These are phyloP conservation scores for Pseudocercospora macadamiae DNA, from an alignment of 2,329 filamentous ascomycete genomes.

Conservation along the genomic window DNA sequence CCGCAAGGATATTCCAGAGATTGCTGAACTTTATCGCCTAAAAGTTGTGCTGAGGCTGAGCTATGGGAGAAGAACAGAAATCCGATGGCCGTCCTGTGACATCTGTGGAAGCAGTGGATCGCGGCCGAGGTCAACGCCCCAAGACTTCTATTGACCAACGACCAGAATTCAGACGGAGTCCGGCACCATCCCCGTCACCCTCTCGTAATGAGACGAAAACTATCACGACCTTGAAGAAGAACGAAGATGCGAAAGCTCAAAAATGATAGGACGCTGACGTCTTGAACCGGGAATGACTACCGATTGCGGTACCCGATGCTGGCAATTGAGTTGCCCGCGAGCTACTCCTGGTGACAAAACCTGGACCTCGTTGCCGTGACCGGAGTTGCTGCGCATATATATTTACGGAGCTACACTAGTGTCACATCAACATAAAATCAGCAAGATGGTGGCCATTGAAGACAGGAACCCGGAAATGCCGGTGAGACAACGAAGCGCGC, in stretches of 20 bases:
- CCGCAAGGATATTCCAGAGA: no score
- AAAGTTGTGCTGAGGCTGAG: not conserved
- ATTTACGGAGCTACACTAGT: no score
- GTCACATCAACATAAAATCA: not conserved
- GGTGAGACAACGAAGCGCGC: not conserved
- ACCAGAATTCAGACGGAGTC: not conserved
- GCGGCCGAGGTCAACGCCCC: not conserved
- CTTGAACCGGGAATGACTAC: not conserved
- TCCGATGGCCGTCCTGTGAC: not conserved
- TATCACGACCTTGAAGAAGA: not conserved
- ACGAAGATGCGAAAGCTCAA: not conserved
- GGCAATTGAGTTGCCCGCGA: not conserved
- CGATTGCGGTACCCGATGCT: not conserved
- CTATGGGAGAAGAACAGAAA: not conserved
- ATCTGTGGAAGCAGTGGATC: conserved; percentile 1
- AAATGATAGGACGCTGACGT: not conserved
- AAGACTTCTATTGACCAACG: not conserved
- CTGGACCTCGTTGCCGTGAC: not conserved
- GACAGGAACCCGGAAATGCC: not conserved
- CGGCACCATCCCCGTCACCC: not conserved
- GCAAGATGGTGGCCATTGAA: not conserved
- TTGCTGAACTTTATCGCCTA: no score
- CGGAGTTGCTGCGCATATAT: no score
- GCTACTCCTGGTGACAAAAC: not conserved
- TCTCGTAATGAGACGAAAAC: not conserved